These are phyloP conservation scores for Fusarium sp. DNA, from an alignment of 2,329 filamentous ascomycete species.

Conservation along the genomic window DNA sequence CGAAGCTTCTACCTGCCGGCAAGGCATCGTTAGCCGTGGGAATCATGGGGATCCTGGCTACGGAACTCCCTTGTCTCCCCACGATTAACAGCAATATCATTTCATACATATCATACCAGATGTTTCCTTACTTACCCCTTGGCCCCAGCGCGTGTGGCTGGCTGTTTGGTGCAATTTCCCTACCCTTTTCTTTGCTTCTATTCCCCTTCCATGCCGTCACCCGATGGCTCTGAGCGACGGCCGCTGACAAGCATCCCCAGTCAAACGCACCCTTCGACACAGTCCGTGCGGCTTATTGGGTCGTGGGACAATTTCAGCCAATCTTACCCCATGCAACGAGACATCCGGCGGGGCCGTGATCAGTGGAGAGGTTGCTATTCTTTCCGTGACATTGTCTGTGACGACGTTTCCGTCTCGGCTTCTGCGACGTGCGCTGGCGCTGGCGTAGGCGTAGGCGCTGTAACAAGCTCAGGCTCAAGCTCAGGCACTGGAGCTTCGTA, in stretches of 20 bases:
- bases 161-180: constrained; percentile 48
- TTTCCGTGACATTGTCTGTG: constrained; percentile 88
- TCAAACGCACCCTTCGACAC: constrained; percentile 72
- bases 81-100: constrained; percentile 37
- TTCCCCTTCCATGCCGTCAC: constrained; percentile 42
- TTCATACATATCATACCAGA: constrained; percentile 23
- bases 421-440: constrained; percentile 42
- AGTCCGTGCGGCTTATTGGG: constrained; percentile 84
- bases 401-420: constrained; percentile 71
- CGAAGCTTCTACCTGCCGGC: constrained; percentile 25
- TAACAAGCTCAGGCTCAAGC: constrained; percentile 22
- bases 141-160: constrained; percentile 33
- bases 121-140: constrained; percentile 30
- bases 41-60: constrained; percentile 26
- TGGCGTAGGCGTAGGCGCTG: constrained; percentile 28
- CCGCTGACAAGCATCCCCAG: constrained; percentile 58
- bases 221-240: constrained; percentile 35
- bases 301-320: constrained; percentile 96
- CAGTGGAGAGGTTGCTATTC: constrained; percentile 91
- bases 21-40: constrained; percentile 14
- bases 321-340: constrained; percentile 85
- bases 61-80: constrained; percentile 38
- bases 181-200: constrained; percentile 45
- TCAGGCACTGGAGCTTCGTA: constrained; percentile 44
- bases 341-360: constrained; percentile 79